Evolutionary conservation across 352 stramenopile genomes (phyloP).

Genomic region (Phytophthora brassicae): DNA sequence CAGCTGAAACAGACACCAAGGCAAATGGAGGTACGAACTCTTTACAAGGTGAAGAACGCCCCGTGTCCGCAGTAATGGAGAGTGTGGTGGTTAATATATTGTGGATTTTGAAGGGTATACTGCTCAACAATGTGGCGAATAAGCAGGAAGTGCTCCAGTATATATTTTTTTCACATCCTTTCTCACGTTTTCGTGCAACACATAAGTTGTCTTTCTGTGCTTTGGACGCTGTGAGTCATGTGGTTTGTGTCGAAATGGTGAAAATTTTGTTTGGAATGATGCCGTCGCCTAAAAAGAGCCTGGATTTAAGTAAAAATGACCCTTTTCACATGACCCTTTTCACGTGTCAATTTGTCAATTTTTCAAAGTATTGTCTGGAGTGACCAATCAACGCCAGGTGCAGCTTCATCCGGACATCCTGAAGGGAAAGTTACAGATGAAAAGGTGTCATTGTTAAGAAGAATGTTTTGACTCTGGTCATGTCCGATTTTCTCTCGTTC

Average conservation of each 20-base stretch:
- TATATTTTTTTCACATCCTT: constrained; percentile 71
- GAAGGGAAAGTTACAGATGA: constrained; percentile 29
- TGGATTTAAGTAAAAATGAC: constrained; percentile 43
- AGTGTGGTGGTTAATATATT: constrained; percentile 61
- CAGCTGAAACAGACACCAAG: neutral
- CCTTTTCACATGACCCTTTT: too few species aligned
- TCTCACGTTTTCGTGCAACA: constrained; percentile 61
- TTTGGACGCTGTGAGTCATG: constrained; percentile 71
- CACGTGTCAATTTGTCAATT: constrained; percentile 70
- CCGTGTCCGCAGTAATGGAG: constrained; percentile 37
- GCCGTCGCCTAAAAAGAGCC: constrained; percentile 28
- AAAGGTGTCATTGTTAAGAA: constrained; percentile 14
- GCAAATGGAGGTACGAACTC: neutral
- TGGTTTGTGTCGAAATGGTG: constrained; percentile 71
- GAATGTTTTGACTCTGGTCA: constrained; percentile 51
- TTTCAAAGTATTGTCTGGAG: constrained; percentile 87
- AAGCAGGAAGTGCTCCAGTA: constrained; percentile 57
- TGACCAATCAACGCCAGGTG: constrained; percentile 40
- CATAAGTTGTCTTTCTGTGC: constrained; percentile 26
- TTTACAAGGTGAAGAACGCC: neutral
- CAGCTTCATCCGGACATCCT: constrained; percentile 10
- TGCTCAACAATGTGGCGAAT: constrained; percentile 58
- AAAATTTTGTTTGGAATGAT: constrained; percentile 54
- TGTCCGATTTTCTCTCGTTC: constrained; percentile 73
- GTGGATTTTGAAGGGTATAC: constrained; percentile 67